Conservation (phyloP, 306 rosid genomes). For the Cicer cuneatum region DNA sequence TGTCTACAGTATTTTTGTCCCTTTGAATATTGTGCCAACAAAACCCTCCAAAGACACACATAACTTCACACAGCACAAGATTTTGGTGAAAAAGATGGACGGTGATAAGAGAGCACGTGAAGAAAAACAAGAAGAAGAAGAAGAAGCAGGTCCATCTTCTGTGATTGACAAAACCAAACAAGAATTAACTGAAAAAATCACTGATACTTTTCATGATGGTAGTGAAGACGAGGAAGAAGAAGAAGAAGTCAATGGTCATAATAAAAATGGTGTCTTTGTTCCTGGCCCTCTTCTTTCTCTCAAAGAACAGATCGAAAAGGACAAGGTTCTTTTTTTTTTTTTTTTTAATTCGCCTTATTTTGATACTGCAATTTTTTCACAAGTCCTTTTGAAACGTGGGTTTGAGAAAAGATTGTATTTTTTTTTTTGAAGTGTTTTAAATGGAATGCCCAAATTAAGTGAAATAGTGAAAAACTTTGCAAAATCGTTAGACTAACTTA, state of each 20-base stretch:
- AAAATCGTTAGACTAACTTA: not conserved
- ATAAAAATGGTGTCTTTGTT: slow-evolving; percentile 57
- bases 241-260: slow-evolving; percentile 35
- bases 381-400: slow-evolving; percentile 30
- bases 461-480: not conserved
- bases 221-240: slow-evolving; percentile 52
- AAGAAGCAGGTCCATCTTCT: slow-evolving; percentile 75
- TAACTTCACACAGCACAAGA: not conserved
- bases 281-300: slow-evolving; percentile 92
- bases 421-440: not conserved
- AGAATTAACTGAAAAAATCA: slow-evolving; percentile 51
- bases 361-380: not conserved
- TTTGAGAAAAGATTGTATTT: slow-evolving; percentile 18
- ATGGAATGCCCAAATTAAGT: slow-evolving; percentile 1
- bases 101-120: slow-evolving; percentile 60
- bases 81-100: slow-evolving; percentile 56
- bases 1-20: not conserved
- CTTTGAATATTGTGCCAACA: slow-evolving; percentile 26
- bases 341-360: not conserved
- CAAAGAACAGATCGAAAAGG: slow-evolving; percentile 91
- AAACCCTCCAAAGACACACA: not conserved
- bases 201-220: slow-evolving; percentile 23
- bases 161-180: slow-evolving; percentile 44
- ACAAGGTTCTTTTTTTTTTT: slow-evolving; percentile 62
- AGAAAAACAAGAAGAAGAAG: slow-evolving; percentile 65